Percentiles rank a stretch among this genome's conserved stretches.
Evolutionary conservation across 2,329 filamentous ascomycete species (phyloP).

Genomic region (Talaromyces funiculosus): DNA sequence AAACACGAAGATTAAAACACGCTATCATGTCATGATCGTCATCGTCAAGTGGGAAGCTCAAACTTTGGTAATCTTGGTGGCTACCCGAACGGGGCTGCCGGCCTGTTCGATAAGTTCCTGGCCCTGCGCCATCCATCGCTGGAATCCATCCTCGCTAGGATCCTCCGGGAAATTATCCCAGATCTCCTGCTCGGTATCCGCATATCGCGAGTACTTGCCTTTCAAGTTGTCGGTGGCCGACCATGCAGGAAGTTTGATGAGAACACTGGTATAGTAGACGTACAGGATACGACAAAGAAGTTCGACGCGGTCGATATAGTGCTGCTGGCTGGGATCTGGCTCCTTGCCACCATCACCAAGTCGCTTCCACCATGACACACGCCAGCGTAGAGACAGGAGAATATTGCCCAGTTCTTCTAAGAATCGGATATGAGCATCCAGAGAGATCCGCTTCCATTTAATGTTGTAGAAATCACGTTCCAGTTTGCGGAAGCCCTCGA

Average conservation of each 20-base stretch:
- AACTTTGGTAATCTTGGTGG: constrained; percentile 12
- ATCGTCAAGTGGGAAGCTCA: constrained; percentile 1
- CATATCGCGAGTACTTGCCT: constrained; percentile 38
- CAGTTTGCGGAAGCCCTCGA: constrained; percentile 41
- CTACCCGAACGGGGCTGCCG: constrained; percentile 28
- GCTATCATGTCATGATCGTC: not conserved
- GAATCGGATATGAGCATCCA: constrained; percentile 39
- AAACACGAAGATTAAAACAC: not conserved
- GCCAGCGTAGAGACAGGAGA: constrained; percentile 41
- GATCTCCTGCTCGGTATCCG: constrained; percentile 35
- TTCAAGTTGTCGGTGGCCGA: constrained; percentile 31
- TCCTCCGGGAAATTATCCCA: constrained; percentile 41
- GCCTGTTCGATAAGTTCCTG: constrained; percentile 36
- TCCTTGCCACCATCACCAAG: constrained; percentile 35
- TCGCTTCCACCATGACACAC: constrained; percentile 41
- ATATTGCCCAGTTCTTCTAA: constrained; percentile 36
- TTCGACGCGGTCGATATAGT: constrained; percentile 37
- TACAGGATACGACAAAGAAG: constrained; percentile 41
- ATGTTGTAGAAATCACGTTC: constrained; percentile 43
- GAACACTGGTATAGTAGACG: constrained; percentile 42
- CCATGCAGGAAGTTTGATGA: constrained; percentile 39
- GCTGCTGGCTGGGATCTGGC: constrained; percentile 33
- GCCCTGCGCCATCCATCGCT: constrained; percentile 37
- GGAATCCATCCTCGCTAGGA: constrained; percentile 36
- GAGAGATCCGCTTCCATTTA: constrained; percentile 40